Conservation (phyloP, 352 stramenopile genomes). For the Globisporangium nodosum region DNA sequence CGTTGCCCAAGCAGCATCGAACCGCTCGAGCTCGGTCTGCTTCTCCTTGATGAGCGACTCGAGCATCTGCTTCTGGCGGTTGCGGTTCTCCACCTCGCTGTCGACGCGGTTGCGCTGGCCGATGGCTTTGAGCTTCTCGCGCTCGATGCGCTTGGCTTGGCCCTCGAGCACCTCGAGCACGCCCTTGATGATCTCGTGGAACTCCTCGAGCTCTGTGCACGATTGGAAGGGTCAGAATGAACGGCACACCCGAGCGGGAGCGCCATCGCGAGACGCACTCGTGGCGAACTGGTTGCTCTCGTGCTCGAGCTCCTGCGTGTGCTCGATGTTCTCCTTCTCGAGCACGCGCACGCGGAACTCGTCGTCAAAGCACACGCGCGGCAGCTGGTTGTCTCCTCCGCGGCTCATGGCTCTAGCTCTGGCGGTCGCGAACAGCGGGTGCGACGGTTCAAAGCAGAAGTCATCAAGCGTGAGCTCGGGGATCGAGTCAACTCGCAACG, state of each 20-base stretch:
- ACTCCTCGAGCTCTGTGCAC: constrained; percentile 64
- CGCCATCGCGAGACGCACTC: constrained; percentile 23
- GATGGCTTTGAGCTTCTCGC: constrained; percentile 82
- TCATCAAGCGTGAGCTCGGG: too few relatives aligned
- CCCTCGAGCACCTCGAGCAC: constrained; percentile 77
- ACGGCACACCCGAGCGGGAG: not conserved
- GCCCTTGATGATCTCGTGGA: constrained; percentile 76
- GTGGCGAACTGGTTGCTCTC: constrained; percentile 83
- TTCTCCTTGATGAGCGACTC: constrained; percentile 81
- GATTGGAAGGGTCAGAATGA: not conserved
- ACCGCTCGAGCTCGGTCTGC: constrained; percentile 75
- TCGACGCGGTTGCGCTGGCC: constrained; percentile 77
- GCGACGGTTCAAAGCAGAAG: too few relatives aligned
- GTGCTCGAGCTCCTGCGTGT: constrained; percentile 38
- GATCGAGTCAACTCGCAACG: too few relatives aligned
- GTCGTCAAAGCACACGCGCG: constrained; percentile 76
- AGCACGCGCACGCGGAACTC: constrained; percentile 67
- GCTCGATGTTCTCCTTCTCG: constrained; percentile 8
- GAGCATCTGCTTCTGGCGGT: constrained; percentile 74
- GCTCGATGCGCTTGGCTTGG: constrained; percentile 72
- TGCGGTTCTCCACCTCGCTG: constrained; percentile 78
- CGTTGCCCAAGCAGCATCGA: not conserved
- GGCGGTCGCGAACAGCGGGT: too few relatives aligned
- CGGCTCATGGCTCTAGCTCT: constrained; percentile 34
- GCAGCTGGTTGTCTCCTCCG: constrained; percentile 59